These are phyloP conservation scores for Amanita subjunquillea DNA, from an alignment of 768 basidiomycete species.

Conservation along the genomic window DNA sequence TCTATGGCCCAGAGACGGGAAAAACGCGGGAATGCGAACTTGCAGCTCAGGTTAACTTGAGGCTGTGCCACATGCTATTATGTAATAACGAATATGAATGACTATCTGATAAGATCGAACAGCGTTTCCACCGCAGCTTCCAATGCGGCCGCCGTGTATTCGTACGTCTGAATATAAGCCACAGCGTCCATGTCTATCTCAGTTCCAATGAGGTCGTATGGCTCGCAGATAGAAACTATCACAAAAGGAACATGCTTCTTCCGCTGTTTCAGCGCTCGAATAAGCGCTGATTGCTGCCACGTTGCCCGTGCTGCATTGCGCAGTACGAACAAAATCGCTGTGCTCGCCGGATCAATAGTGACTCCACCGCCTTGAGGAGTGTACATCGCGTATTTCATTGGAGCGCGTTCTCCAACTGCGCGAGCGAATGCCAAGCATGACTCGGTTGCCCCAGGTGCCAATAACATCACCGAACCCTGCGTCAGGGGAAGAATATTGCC, in stretches of 20 bases:
- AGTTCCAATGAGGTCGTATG: constrained; percentile 42
- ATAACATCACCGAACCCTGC: constrained; percentile 24
- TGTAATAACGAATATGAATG: not conserved
- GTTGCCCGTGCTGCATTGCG: constrained; percentile 40
- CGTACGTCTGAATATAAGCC: constrained; percentile 43
- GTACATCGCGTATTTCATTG: too few species aligned
- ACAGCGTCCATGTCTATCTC: constrained; percentile 13
- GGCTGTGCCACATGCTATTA: constrained; percentile 7
- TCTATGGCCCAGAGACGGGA: constrained; percentile 4
- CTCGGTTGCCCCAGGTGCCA: constrained; percentile 41
- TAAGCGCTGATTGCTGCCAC: constrained; percentile 43
- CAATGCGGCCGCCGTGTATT: constrained; percentile 45
- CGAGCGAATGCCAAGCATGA: constrained; percentile 41
- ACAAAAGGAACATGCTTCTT: constrained; percentile 24
- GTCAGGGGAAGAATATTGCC: constrained; percentile 24
- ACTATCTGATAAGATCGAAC: constrained; percentile 16
- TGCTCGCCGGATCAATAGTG: constrained; percentile 22
- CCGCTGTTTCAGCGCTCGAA: constrained; percentile 13
- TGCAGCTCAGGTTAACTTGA: not conserved
- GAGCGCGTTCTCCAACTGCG: constrained; percentile 20
- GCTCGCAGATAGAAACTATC: constrained; percentile 52
- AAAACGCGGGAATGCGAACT: not conserved
- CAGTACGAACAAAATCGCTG: constrained; percentile 40
- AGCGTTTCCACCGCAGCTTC: constrained; percentile 31
- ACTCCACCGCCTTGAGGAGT: too few species aligned